A percentile compares a stretch with the other conserved stretches of the same genome.
These are phyloP conservation scores for Diaporthe destruens DNA, from an alignment of 2,329 filamentous ascomycete genomes.

Conservation along the genomic window DNA sequence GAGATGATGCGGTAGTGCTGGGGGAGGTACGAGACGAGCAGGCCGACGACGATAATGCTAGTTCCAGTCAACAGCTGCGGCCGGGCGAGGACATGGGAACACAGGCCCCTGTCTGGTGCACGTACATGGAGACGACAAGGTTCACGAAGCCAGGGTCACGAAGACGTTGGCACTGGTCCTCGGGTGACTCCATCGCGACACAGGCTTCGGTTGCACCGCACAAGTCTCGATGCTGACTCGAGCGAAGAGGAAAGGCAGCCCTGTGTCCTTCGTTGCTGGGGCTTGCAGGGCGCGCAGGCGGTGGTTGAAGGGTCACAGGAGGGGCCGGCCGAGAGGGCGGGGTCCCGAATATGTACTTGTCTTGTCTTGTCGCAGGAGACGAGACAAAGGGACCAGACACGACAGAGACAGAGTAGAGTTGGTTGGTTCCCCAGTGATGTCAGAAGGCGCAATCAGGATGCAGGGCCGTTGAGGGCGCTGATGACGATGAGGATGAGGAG, in stretches of 20 bases:
- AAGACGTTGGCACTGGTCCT: conserved; percentile 63
- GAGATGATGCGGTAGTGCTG: conserved; percentile 93
- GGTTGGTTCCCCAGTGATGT: conserved; percentile 25
- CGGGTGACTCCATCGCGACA: conserved; percentile 50
- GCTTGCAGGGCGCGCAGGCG: neutral
- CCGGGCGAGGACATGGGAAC: neutral
- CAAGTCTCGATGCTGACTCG: neutral
- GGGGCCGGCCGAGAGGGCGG: neutral
- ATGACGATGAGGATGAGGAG: neutral
- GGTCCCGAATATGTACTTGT: conserved; percentile 11
- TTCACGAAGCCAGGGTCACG: conserved; percentile 66
- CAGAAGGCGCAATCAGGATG: conserved; percentile 30
- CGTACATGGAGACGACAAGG: conserved; percentile 68
- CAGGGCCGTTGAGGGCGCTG: conserved; percentile 25
- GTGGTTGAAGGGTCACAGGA: neutral
- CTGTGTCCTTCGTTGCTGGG: neutral
- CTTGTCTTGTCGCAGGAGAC: conserved; percentile 12
- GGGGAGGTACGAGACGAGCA: conserved; percentile 92
- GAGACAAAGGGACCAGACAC: neutral
- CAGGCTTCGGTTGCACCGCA: neutral
- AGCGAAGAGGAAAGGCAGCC: neutral
- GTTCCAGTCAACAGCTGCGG: conserved; percentile 43
- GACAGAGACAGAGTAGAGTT: neutral
- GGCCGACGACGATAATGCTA: conserved; percentile 84
- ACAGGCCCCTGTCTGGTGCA: conserved; percentile 1